phyloP scores from a whole-genome alignment of 208 protist genomes.

The Leishmania tropica region DNA sequence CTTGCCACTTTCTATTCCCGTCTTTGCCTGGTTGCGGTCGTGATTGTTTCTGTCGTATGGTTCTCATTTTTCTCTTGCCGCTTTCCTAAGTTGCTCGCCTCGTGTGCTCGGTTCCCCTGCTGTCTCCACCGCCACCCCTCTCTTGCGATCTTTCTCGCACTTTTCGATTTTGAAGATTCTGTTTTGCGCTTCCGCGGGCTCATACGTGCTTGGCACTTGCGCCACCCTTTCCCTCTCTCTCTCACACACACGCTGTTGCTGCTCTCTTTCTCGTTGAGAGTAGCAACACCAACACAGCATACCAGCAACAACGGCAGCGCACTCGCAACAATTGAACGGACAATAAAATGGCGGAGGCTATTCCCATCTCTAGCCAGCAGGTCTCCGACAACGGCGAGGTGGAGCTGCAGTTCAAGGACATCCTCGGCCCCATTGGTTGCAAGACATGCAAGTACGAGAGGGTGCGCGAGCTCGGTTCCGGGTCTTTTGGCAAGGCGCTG shows the following conservation, averaged over 20 bases:
- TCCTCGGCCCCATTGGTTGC: constrained; percentile 41
- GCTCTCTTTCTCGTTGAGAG: constrained; percentile 5
- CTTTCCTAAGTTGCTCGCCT: not conserved
- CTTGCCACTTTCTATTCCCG: not conserved
- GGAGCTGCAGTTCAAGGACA: constrained; percentile 39
- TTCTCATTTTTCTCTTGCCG: constrained; percentile 8
- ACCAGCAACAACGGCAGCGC: not conserved
- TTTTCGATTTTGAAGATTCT: not conserved
- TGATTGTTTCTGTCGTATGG: not conserved
- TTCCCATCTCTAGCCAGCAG: constrained; percentile 42
- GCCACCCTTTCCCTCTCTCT: not conserved
- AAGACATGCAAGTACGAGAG: constrained; percentile 46
- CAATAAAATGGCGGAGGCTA: constrained; percentile 29
- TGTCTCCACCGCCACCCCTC: not conserved
- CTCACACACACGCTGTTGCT: not conserved
- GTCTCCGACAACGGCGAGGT: constrained; percentile 7
- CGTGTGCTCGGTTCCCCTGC: not conserved
- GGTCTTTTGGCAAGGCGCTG: constrained; percentile 84
- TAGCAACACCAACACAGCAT: not conserved
- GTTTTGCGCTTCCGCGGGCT: not conserved
- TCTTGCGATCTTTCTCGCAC: not conserved
- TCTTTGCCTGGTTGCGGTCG: not conserved
- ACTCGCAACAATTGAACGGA: too few relatives aligned
- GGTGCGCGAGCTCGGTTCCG: constrained; percentile 79
- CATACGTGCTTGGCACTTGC: not conserved